These are phyloP conservation scores for Wickerhamiella siamensis DNA, from an alignment of 805 yeast genomes.

Conservation along the genomic window DNA sequence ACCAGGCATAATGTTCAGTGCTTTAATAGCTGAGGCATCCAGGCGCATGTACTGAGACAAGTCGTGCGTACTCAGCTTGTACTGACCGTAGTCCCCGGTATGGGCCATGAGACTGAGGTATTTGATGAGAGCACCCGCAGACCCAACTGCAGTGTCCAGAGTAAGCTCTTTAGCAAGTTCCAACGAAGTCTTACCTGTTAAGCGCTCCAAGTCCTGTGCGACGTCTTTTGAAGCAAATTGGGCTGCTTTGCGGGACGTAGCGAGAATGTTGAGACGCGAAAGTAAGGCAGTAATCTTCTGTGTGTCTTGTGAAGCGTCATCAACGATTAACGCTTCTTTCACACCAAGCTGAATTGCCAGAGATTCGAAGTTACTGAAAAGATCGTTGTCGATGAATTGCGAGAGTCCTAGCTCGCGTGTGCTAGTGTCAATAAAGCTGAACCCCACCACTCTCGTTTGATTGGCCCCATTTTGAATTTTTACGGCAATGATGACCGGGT, in stretches of 20 bases:
- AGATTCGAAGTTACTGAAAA: slow-evolving; percentile 75
- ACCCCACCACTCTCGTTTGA: slow-evolving; percentile 48
- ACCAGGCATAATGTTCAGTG: slow-evolving; percentile 71
- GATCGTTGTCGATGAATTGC: slow-evolving; percentile 77
- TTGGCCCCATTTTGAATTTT: slow-evolving; percentile 28
- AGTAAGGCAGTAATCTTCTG: slow-evolving; percentile 56
- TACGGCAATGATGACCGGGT: slow-evolving; percentile 43
- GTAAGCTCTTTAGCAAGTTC: slow-evolving; percentile 28
- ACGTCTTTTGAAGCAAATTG: slow-evolving; percentile 36
- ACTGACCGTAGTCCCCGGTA: slow-evolving; percentile 36
- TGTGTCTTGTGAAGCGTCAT: slow-evolving; percentile 29
- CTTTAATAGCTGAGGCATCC: slow-evolving; percentile 80
- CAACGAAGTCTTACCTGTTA: slow-evolving; percentile 38
- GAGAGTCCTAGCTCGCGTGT: slow-evolving; percentile 50
- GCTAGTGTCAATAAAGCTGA: slow-evolving; percentile 65
- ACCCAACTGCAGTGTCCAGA: slow-evolving; percentile 39
- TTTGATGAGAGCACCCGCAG: slow-evolving; percentile 52
- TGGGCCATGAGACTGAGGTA: slow-evolving; percentile 54
- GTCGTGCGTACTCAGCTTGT: slow-evolving; percentile 48
- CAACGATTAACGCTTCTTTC: slow-evolving; percentile 57
- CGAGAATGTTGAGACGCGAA: slow-evolving; percentile 63
- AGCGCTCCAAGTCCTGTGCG: slow-evolving; percentile 62
- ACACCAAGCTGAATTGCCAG: slow-evolving; percentile 78
- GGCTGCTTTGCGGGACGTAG: slow-evolving; percentile 42
- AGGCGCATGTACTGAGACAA: slow-evolving; percentile 74